A percentile compares a stretch with the other conserved stretches of the same genome.
Evolutionary conservation across 2,329 filamentous ascomycete genomes (phyloP).

Genomic region (Arthrobotrys iridis): DNA sequence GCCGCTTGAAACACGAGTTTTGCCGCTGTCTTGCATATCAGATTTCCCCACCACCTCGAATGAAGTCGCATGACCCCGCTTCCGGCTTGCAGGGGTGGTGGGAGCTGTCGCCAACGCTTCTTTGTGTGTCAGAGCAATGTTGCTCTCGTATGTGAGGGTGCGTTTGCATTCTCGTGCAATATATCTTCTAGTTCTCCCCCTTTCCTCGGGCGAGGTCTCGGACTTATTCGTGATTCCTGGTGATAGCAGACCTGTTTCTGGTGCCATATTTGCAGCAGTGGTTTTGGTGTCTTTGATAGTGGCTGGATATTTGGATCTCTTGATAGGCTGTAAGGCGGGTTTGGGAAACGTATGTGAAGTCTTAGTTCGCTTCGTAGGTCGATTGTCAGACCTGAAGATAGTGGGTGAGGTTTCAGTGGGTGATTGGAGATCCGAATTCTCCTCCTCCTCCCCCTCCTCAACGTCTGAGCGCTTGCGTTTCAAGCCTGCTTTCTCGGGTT

Average conservation of each 20-base stretch:
- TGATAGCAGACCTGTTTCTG: conserved; percentile 35
- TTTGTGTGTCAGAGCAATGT: not conserved
- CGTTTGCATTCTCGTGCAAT: conserved; percentile 38
- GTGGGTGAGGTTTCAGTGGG: conserved; percentile 2
- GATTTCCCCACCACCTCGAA: not conserved
- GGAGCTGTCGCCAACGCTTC: not conserved
- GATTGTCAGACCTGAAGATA: conserved; percentile 1
- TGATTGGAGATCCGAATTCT: not conserved
- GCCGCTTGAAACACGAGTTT: conserved; percentile 6
- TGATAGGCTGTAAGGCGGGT: not conserved
- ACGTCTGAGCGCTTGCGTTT: conserved; percentile 35
- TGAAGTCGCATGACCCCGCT: conserved; percentile 7
- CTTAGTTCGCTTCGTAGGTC: conserved; percentile 32
- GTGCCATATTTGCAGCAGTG: not conserved
- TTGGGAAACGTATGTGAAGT: conserved; percentile 19
- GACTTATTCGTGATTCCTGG: conserved; percentile 39
- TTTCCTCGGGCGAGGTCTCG: conserved; percentile 43
- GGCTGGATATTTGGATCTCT: not conserved
- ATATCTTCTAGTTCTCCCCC: conserved; percentile 27
- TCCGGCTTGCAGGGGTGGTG: conserved; percentile 4
- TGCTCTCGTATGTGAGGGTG: conserved; percentile 28
- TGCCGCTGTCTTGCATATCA: conserved; percentile 12
- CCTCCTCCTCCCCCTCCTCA: conserved; percentile 13
- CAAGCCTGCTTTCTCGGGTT: conserved; percentile 7
- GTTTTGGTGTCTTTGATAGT: conserved; percentile 1